Conservation (phyloP, 2,329 filamentous ascomycete genomes). For the Westerdykella aurantiaca region DNA sequence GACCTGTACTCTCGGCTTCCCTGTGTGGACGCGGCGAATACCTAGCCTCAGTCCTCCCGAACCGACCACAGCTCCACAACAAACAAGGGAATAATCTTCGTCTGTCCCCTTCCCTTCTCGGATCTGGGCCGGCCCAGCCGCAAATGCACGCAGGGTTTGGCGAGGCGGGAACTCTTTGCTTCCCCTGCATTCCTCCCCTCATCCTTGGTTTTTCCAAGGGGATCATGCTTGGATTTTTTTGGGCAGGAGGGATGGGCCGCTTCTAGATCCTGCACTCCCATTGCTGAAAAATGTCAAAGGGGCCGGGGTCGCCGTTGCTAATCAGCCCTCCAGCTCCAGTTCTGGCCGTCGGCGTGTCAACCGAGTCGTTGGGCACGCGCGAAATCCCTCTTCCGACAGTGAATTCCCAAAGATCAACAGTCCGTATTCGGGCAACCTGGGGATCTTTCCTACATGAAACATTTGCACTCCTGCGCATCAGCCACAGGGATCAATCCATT, state of each 20-base stretch:
- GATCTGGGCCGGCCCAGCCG: not conserved
- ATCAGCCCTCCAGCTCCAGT: too few relatives aligned
- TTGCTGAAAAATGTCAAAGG: not conserved
- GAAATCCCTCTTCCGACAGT: too few relatives aligned
- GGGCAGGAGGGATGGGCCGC: not conserved
- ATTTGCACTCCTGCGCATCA: too few relatives aligned
- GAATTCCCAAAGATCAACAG: too few relatives aligned
- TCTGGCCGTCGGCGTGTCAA: not conserved
- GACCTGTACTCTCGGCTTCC: too few relatives aligned
- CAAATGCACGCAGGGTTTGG: not conserved
- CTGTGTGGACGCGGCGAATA: too few relatives aligned
- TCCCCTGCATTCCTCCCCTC: not conserved
- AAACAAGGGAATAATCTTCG: not conserved
- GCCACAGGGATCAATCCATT: too few relatives aligned
- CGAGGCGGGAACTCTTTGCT: not conserved
- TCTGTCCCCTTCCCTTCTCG: not conserved
- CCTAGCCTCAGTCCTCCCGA: too few relatives aligned
- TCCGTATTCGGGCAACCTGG: too few relatives aligned
- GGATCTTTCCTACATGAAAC: too few relatives aligned
- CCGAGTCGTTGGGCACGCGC: too few relatives aligned
- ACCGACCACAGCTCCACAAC: not conserved
- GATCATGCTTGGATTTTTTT: not conserved
- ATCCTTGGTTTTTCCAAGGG: not conserved
- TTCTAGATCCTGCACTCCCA: not conserved
- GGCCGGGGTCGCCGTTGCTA: not conserved